These are phyloP conservation scores for Trichoderma atroviride DNA, from an alignment of 2,329 filamentous ascomycete species.

Conservation along the genomic window DNA sequence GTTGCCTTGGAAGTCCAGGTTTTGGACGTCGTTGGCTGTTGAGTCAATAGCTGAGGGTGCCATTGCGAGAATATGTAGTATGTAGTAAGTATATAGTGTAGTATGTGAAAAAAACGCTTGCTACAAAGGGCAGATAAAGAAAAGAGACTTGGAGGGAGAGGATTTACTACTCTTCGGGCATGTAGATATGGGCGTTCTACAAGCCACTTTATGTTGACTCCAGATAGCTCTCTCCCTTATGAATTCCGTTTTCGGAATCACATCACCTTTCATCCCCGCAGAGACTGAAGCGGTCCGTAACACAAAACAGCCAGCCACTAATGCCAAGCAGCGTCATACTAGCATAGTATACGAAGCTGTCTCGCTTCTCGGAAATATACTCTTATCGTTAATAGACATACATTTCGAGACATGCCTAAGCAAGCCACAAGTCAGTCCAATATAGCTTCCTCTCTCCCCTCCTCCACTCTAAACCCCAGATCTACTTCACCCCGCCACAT, in stretches of 20 bases:
- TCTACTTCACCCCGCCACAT: neutral
- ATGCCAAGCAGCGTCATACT: neutral
- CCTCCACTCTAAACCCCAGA: constrained; percentile 7
- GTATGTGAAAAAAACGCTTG: neutral
- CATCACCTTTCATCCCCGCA: neutral
- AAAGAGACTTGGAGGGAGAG: neutral
- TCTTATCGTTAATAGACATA: neutral
- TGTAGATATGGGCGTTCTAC: neutral
- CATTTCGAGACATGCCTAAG: neutral
- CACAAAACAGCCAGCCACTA: neutral
- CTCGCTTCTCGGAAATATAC: neutral
- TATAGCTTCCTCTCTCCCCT: neutral
- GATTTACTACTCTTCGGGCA: neutral
- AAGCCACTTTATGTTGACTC: constrained; percentile 10
- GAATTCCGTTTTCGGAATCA: neutral
- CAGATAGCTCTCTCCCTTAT: neutral
- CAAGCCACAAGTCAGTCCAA: neutral
- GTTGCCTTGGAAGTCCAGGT: constrained; percentile 1
- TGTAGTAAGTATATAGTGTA: neutral
- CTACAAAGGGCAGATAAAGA: neutral
- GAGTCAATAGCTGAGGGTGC: constrained; percentile 1
- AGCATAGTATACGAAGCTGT: neutral
- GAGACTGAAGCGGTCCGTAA: constrained; percentile 11
- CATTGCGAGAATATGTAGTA: constrained; percentile 2
- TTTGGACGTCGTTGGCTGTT: neutral